Conservation (phyloP, 139 green algal species). For the Pseudopediastrum boryanum region DNA sequence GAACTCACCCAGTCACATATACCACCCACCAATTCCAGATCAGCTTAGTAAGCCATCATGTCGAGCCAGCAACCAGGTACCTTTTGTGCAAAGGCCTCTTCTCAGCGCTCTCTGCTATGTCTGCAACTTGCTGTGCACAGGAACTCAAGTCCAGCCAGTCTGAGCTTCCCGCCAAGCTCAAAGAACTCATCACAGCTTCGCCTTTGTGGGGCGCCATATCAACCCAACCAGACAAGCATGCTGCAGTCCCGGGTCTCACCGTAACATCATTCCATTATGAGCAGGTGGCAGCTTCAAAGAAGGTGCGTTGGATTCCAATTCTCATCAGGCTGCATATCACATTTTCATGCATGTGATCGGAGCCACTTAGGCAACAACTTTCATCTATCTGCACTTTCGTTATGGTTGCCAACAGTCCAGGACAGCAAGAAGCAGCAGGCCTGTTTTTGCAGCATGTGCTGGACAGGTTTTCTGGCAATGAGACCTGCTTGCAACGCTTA, state of each 20-base stretch:
- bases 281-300: conserved; percentile 34
- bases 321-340: not conserved
- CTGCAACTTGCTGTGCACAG: conserved; percentile 7
- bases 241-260: conserved; percentile 44
- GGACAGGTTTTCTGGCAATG: too few species aligned
- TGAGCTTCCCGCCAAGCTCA: conserved; percentile 20
- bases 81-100: not conserved
- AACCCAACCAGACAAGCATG: not conserved
- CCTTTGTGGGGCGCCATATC: too few species aligned
- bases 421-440: too few species aligned
- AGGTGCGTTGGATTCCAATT: conserved; percentile 26
- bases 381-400: too few species aligned
- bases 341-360: too few species aligned
- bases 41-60: not conserved
- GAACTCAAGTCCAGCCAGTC: conserved; percentile 56
- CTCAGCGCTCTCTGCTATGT: not conserved
- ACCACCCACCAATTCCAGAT: too few species aligned
- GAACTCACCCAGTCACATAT: too few species aligned
- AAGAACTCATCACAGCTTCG: too few species aligned
- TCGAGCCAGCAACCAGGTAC: not conserved
- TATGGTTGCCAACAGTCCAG: too few species aligned
- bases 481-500: too few species aligned
- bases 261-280: conserved; percentile 60
- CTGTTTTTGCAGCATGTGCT: too few species aligned
- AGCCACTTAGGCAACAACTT: too few species aligned